phyloP scores from a whole-genome alignment of 108 stramenopile genomes.

The Craspedostauros australis region DNA sequence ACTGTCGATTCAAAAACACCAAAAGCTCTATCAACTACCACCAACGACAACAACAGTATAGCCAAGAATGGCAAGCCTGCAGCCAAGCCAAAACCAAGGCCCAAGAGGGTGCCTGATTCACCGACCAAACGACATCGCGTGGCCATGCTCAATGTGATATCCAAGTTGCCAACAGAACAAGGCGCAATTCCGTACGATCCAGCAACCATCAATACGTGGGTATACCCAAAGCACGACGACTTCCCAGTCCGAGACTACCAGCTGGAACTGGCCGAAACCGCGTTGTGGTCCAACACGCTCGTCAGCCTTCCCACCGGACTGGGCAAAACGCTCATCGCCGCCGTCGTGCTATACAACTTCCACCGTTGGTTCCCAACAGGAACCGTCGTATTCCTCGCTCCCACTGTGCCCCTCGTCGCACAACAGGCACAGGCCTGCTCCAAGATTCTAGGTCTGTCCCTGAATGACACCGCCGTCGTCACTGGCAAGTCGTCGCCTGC shows the following conservation, averaged over 20 bases:
- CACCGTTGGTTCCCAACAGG: constrained; percentile 81
- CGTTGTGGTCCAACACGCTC: constrained; percentile 85
- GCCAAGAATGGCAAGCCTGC: background rate
- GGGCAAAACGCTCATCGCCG: constrained; percentile 98
- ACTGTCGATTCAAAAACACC: background rate
- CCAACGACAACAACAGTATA: background rate
- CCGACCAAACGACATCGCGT: background rate
- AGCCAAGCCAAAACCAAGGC: background rate
- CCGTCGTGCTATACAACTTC: constrained; percentile 98
- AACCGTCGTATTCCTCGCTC: constrained; percentile 82
- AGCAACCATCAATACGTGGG: constrained; percentile 56
- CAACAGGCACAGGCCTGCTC: constrained; percentile 95
- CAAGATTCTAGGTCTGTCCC: constrained; percentile 81
- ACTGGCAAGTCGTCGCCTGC: constrained; percentile 43
- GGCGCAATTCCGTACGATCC: constrained; percentile 59
- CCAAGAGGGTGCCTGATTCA: background rate
- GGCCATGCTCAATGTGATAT: background rate
- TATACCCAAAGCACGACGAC: constrained; percentile 73
- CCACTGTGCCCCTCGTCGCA: constrained; percentile 91
- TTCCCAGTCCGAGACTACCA: constrained; percentile 89
- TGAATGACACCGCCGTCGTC: constrained; percentile 70
- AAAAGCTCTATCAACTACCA: background rate
- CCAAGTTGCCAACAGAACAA: constrained; percentile 1
- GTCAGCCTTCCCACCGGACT: constrained; percentile 94
- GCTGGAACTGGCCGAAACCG: constrained; percentile 60